These are phyloP conservation scores for Xylaria telfairii DNA, from an alignment of 495 filamentous ascomycete genomes.

Conservation along the genomic window DNA sequence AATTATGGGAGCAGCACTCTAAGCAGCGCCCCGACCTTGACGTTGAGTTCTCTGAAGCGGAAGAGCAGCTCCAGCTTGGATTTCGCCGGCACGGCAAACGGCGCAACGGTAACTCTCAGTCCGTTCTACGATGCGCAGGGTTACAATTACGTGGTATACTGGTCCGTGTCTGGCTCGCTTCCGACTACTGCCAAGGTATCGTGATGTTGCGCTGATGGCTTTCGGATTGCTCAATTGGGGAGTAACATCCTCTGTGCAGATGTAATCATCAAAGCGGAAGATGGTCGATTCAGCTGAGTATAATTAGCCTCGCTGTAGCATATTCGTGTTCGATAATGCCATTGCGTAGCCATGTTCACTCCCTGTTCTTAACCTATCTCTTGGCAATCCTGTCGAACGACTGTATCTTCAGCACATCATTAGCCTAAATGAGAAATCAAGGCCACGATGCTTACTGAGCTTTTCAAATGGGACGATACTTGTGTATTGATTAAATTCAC, in stretches of 20 bases:
- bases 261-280: background rate
- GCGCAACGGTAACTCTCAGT: conserved; percentile 22
- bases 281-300: background rate
- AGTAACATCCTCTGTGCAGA: background rate
- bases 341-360: background rate
- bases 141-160: conserved; percentile 32
- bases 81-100: conserved; percentile 28
- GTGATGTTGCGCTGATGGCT: background rate
- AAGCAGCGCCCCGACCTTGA: conserved; percentile 21
- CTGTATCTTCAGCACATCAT: conserved; percentile 8
- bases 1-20: conserved; percentile 36
- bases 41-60: conserved; percentile 25
- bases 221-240: background rate
- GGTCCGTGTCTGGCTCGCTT: conserved; percentile 25
- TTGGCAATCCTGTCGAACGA: background rate
- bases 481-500: background rate
- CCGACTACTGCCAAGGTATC: background rate
- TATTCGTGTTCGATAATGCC: background rate
- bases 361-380: background rate
- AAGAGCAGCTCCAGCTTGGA: conserved; percentile 13
- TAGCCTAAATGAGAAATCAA: conserved; percentile 17
- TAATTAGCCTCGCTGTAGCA: background rate
- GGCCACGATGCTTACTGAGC: background rate
- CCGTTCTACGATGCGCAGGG: conserved; percentile 31
- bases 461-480: background rate